Conservation (phyloP, 768 basidiomycete genomes). For the Mycena olivaceomarginata region DNA sequence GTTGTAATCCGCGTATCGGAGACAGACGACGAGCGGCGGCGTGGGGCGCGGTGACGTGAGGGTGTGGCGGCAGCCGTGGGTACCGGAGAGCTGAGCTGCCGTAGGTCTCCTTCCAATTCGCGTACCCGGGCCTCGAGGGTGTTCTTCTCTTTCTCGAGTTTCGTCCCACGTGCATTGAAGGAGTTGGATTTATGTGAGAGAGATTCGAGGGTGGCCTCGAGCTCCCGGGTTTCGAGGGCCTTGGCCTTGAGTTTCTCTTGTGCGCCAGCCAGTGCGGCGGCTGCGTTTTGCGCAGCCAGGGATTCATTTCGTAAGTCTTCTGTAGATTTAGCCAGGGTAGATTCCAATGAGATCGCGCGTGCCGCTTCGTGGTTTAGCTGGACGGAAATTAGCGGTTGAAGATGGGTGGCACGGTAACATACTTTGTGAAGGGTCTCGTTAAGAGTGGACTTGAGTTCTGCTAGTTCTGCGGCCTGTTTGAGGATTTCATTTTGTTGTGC, state of each 20-base stretch:
- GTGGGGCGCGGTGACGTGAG: constrained; percentile 57
- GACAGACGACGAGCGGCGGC: constrained; percentile 77
- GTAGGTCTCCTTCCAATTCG: constrained; percentile 71
- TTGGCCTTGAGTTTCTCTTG: constrained; percentile 72
- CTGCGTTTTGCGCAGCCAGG: constrained; percentile 70
- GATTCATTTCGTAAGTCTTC: constrained; percentile 76
- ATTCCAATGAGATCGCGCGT: constrained; percentile 74
- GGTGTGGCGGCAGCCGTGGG: constrained; percentile 50
- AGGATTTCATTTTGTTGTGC: constrained; percentile 66
- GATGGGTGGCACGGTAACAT: constrained; percentile 12
- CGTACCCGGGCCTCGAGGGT: constrained; percentile 74
- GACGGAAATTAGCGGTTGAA: constrained; percentile 23
- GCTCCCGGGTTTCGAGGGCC: constrained; percentile 69
- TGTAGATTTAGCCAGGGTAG: constrained; percentile 66
- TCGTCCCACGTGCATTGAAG: constrained; percentile 61
- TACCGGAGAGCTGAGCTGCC: constrained; percentile 56
- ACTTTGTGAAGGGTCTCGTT: constrained; percentile 71
- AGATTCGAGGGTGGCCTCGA: constrained; percentile 74
- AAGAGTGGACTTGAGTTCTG: constrained; percentile 63
- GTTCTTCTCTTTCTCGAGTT: constrained; percentile 75
- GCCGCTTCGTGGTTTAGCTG: constrained; percentile 77
- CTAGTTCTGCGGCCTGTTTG: constrained; percentile 63
- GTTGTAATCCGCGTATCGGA: constrained; percentile 68
- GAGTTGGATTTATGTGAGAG: constrained; percentile 73
- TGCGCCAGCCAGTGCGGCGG: constrained; percentile 66